Base-by-base conservation (phyloP, 1,139 yeast species). In the Yamadazyma diospyri region DNA sequence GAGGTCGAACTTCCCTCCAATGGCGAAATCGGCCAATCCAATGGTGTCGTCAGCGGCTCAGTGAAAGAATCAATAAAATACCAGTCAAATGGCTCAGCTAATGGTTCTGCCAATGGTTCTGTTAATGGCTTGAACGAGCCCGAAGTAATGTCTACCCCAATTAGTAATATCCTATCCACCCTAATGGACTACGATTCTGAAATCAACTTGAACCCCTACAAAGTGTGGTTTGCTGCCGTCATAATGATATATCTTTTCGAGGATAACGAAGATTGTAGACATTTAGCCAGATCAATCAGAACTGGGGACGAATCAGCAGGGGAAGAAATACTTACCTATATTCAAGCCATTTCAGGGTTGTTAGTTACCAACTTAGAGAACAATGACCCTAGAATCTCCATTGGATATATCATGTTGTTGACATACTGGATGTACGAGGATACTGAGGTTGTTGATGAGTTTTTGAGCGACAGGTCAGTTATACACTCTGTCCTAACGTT, bases 381-480 rank as follows among this genome's bases (percentile, higher is more conserved):
- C 29, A 60, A 68, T 23, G 96, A 89, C 51, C 81, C 86, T 3
- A 70, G 97, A 42, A 76, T 87, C 5, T 72, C 95, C 0, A 72
- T 86, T 34, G 86, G 92, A 0, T 89, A 88, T 45, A 58, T 86
- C 32, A 81, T 84, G 78, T 64, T 92, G 11, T 64, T 94, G 27
- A 73, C 81, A 0, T 67, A 69, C 12, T 86, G 95, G 94, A 56
- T 87, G 24, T 89, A 69, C 61, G 97, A 85, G 45, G 88, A 88
- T 51, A 68, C 74, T 13, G 63, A 65, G 3, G 88, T 94, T 0
- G 92, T 85, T 1, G 70, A 84, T 47, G 92, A 82, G 42, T 83
- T 94, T 44, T 61, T 89, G 30, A 68, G 73, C 16, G 95, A 88
- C 39, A 54, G 76, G 0, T 70, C 92, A 0, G 72, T 74, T 11